Base-by-base conservation (phyloP, 2,329 filamentous ascomycete genomes). In the Orbilia brochopaga region DNA sequence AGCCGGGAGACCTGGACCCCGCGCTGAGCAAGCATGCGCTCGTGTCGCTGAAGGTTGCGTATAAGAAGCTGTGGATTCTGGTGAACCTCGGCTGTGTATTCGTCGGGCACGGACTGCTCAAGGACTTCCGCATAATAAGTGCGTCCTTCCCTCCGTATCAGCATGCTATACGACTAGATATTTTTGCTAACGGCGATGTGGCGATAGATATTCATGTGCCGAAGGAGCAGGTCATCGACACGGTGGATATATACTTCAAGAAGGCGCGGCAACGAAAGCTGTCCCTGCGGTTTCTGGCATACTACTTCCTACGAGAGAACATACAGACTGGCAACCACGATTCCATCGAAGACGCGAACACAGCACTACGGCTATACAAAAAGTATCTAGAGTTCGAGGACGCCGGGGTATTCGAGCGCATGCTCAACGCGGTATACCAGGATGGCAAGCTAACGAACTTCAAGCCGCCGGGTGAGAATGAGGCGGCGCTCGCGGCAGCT, bases 51-150 rank as follows among this genome's bases (percentile, higher is more conserved):
- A 99, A 99, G 79, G 86, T 90, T 66, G 92, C 91, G 0, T 99
- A 97, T 83, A 99, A 99, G 81, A 97, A 97, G 79, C 87, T 99
- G 30, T 99, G 95, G 95, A 86, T 97, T 15, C 84, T 99, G 17
- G 85, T 99, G 32, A 99, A 99, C 78, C 84, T 97, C 0, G 94
- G 94, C 53, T 96, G 92, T 80, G 87, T 90, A 74, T 99, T 99
- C 78, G 85, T 99, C 3, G 94, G 94, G 1, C 94, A 99, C 77
- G 93, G 93, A 2, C 83, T 99, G 46, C 91, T 91, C 75, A 93
- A 94, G 76, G 94, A 99, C 80, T 97, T 99, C 81, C 91, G 94
- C 59, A 96, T 96, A 63, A 96, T 96, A 80, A 99, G 75, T 76
- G 66, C 40, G 75, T 63, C 63, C 42, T 7, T 17, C 7, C 4